Percentiles rank a stretch among this genome's conserved stretches.
Evolutionary conservation across 768 basidiomycete species (phyloP).

Genomic region (Lentinula aciculospora): DNA sequence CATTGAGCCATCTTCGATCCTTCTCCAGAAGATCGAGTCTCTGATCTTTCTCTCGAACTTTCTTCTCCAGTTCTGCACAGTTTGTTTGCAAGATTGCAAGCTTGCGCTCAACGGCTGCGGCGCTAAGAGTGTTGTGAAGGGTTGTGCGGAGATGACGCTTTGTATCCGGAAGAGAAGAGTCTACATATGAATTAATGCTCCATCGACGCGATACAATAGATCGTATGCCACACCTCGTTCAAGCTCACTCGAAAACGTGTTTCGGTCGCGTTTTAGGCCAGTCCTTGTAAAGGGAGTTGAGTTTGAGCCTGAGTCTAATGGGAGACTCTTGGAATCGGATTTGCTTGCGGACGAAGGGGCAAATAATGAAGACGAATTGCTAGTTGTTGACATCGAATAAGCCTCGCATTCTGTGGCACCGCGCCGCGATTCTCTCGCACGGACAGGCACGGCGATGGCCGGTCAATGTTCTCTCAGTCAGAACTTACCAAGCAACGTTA

Average conservation of each 20-base stretch:
- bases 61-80: neutral
- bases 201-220: neutral
- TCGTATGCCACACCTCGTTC: neutral
- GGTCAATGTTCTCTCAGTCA: neutral
- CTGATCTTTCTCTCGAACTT: slow-evolving; percentile 3
- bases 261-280: slow-evolving; percentile 2
- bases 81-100: slow-evolving; percentile 5
- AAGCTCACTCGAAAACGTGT: slow-evolving; percentile 14
- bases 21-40: neutral
- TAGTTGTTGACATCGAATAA: neutral
- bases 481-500: neutral
- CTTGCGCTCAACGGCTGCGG: slow-evolving; percentile 2
- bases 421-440: neutral
- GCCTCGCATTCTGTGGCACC: neutral
- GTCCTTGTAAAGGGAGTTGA: neutral
- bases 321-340: neutral
- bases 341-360: neutral
- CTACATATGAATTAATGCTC: neutral
- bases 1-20: slow-evolving; percentile 3
- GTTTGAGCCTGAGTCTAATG: neutral
- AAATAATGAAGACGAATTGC: neutral
- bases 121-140: slow-evolving; percentile 1
- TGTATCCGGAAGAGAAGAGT: slow-evolving; percentile 1
- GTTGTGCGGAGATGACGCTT: slow-evolving; percentile 6
- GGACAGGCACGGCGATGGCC: neutral